Base-by-base conservation (phyloP, 202 grass and related monocot species). In the Panicum virgatum region DNA sequence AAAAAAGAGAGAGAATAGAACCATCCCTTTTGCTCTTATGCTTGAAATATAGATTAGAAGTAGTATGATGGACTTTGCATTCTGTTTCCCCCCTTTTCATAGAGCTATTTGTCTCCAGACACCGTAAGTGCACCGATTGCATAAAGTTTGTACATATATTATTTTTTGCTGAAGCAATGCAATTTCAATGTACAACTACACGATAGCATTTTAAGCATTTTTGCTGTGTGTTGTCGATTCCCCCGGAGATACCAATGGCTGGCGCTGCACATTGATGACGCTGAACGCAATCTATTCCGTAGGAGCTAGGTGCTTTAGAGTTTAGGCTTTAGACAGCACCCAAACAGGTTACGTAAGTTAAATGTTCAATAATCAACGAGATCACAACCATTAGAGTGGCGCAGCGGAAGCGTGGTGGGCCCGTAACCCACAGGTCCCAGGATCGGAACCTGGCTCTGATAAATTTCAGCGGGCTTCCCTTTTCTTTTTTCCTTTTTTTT, bases 351-450 rank as follows among this genome's bases (percentile, higher is more conserved):
- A 4, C 0, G 0, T n/a, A 4, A 34, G 3, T 4, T 34, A 3
- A 34, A 0, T 3, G 0, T 5, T 34, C 0, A 34, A 34, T 34
- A 34, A 14, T 7, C 0, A 29, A 14, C 1, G 0, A 5, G 1
- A 6, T 0, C 48, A 38, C 11, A 73, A 8, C 1, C 0, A 89
- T 89, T 84, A 91, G 81, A 91, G 89, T 94, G 86, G 84, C 77
- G 86, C 84, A 92, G 87, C 73, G 84, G 84, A 86, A 89, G 89
- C 74, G 77, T 91, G 92, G 89, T 94, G 89, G 84, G 87, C 91
- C 88, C 89, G 88, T 93, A 91, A 97, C 86, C 89, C 84, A 73
- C 29, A 54, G 29, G 70, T 73, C 48, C 47, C 30, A 53, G 63
- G 63, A 66, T 66, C 63, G 63, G 42, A 66, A 68, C 39, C 65